Conservation (phyloP, 2,329 filamentous ascomycete species). For the Boeremia exigua region DNA sequence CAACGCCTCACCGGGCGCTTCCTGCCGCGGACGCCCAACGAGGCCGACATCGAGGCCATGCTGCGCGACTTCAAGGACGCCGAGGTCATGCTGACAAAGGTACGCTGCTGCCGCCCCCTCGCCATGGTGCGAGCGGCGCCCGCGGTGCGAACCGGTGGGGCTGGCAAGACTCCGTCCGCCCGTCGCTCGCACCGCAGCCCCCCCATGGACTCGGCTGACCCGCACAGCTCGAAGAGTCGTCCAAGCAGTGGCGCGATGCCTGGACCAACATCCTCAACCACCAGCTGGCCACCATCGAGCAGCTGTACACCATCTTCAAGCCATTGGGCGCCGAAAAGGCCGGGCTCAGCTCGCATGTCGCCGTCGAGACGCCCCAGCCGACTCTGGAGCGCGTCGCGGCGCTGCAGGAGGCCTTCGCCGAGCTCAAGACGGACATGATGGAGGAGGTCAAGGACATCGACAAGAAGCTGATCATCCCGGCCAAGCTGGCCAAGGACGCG, state of each 20-base stretch:
- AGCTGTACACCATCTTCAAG: constrained; percentile 76
- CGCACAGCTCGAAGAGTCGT: constrained; percentile 73
- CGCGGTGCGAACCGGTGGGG: constrained; percentile 30
- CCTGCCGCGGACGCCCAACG: constrained; percentile 73
- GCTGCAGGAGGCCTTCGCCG: constrained; percentile 71
- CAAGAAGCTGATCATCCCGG: constrained; percentile 70
- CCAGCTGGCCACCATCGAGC: constrained; percentile 70
- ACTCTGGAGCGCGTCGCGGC: constrained; percentile 69
- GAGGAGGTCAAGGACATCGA: constrained; percentile 77
- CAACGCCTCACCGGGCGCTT: constrained; percentile 77
- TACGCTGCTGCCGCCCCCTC: constrained; percentile 46
- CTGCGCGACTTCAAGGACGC: constrained; percentile 82
- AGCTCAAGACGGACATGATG: constrained; percentile 73
- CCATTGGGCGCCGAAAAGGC: constrained; percentile 73
- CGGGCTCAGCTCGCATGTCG: constrained; percentile 55
- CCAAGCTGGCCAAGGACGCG: constrained; percentile 70
- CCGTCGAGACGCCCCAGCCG: constrained; percentile 65
- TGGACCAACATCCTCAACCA: constrained; percentile 76
- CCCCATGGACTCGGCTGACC: constrained; percentile 7
- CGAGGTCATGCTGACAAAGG: constrained; percentile 75
- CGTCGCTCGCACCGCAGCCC: not conserved
- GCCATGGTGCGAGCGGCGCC: constrained; percentile 6
- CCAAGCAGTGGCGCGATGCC: constrained; percentile 77
- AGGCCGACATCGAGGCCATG: constrained; percentile 75
- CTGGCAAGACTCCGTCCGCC: not conserved